Evolutionary conservation across 2,329 filamentous ascomycete genomes (phyloP).

Genomic region (Myriosclerotinia scirpicola): DNA sequence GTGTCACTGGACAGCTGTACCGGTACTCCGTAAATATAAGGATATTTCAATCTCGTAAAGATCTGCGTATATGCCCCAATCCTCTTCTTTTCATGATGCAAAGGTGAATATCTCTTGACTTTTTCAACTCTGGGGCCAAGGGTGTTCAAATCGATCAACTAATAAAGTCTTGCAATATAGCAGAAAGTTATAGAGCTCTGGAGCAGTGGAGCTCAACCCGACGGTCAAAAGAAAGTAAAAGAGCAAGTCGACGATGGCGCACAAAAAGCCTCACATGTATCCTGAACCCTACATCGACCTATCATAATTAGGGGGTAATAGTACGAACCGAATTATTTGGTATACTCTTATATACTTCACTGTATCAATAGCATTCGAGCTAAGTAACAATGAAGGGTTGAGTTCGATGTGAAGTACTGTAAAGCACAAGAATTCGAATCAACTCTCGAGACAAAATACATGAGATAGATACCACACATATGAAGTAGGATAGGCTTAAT

Average conservation of each 20-base stretch:
- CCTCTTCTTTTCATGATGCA: neutral
- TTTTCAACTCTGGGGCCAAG: neutral
- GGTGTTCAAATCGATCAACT: neutral
- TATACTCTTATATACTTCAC: neutral
- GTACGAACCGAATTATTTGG: neutral
- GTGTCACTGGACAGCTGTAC: conserved; percentile 9
- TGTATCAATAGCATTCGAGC: neutral
- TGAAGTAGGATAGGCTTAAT: neutral
- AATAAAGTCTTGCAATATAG: neutral
- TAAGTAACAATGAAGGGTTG: neutral
- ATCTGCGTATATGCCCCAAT: neutral
- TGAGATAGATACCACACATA: neutral
- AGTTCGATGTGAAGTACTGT: neutral
- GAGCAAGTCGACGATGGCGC: neutral
- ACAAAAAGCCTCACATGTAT: neutral
- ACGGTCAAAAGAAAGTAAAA: neutral
- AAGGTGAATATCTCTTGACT: neutral
- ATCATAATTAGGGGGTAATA: neutral
- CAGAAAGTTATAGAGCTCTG: no score
- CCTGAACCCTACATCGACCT: neutral
- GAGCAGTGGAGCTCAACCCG: no score
- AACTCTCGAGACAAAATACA: neutral
- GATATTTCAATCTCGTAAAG: conserved; percentile 2
- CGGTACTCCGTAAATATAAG: neutral
- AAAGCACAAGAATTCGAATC: neutral